Evolutionary conservation across 2,329 filamentous ascomycete species (phyloP).

Genomic region (Magnaporthales sp.): DNA sequence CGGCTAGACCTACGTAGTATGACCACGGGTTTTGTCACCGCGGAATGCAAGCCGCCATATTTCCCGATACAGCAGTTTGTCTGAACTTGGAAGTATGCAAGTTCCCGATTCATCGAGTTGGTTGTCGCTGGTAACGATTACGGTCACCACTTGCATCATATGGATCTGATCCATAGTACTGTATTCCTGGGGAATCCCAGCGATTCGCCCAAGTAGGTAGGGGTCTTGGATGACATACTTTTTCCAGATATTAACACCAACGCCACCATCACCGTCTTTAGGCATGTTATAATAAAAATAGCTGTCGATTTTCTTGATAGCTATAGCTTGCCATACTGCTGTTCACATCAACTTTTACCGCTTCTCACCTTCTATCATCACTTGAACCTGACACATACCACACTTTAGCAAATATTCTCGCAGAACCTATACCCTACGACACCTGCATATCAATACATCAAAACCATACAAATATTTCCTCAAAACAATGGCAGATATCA

Average conservation of each 20-base stretch:
- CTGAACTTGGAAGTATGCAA: background rate
- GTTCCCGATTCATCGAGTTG: background rate
- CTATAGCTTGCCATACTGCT: background rate
- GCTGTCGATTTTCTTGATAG: background rate
- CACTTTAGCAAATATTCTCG: background rate
- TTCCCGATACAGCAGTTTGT: background rate
- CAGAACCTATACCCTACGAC: background rate
- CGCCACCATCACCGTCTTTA: background rate
- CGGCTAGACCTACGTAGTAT: no score
- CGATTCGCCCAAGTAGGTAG: background rate
- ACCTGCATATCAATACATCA: background rate
- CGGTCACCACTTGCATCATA: background rate
- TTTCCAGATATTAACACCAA: background rate
- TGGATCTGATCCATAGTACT: background rate
- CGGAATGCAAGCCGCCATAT: background rate
- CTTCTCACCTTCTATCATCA: background rate
- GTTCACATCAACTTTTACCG: background rate
- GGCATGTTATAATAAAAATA: background rate
- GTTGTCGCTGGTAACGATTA: background rate
- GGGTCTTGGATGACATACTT: background rate
- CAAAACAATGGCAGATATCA: constrained; percentile 7
- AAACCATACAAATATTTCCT: background rate
- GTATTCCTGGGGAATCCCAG: background rate
- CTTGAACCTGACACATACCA: background rate
- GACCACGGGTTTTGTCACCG: background rate